Conservation (phyloP, 78 protist species). For the Protostelium mycophagum region DNA sequence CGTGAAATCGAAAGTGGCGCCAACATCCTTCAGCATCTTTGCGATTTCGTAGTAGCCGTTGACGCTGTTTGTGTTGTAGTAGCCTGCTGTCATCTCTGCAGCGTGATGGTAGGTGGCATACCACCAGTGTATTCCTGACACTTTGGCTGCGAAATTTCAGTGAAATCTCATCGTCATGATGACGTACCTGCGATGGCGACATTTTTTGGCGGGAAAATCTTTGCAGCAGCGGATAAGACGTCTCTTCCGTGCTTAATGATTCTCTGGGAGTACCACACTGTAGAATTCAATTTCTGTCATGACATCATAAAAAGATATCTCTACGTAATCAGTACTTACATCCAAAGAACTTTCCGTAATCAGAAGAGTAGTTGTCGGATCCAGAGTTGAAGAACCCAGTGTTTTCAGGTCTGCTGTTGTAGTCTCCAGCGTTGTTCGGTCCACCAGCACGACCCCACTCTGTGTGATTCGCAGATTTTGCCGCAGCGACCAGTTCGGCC, state of each 20-base stretch:
- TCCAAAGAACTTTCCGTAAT: constrained; percentile 77
- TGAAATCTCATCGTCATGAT: background rate
- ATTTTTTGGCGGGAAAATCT: constrained; percentile 8
- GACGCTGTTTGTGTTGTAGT: constrained; percentile 61
- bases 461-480: constrained; percentile 43
- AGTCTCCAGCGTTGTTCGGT: constrained; percentile 78
- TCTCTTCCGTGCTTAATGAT: constrained; percentile 42
- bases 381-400: constrained; percentile 57
- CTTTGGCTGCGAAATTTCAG: constrained; percentile 70
- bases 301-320: background rate
- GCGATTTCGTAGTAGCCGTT: constrained; percentile 61
- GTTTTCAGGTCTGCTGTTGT: constrained; percentile 47
- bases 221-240: constrained; percentile 26
- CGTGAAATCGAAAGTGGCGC: constrained; percentile 72
- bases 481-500: constrained; percentile 42
- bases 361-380: constrained; percentile 34
- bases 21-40: constrained; percentile 38
- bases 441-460: constrained; percentile 66
- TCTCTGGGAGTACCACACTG: constrained; percentile 72
- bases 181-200: constrained; percentile 38
- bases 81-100: constrained; percentile 88
- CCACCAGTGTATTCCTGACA: constrained; percentile 93
- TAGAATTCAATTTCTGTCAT: background rate
- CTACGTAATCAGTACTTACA: too few relatives aligned
- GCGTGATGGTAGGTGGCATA: constrained; percentile 69